A percentile compares a stretch with the other conserved stretches of the same genome.
These are phyloP conservation scores for Colletotrichum sp. DNA, from an alignment of 2,329 filamentous ascomycete species.

Conservation along the genomic window DNA sequence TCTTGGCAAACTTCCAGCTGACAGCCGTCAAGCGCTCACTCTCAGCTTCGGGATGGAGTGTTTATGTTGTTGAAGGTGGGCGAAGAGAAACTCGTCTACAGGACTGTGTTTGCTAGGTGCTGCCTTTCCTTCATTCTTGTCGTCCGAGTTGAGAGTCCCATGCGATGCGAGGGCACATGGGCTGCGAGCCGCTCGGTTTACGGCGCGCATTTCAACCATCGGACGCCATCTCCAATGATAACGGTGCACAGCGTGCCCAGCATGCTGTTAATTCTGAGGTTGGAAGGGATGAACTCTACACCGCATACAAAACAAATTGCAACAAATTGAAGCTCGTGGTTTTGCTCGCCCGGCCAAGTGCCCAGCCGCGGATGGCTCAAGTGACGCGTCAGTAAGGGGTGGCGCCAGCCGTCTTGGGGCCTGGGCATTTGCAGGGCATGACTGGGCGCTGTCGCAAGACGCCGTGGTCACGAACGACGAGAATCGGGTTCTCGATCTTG, in stretches of 20 bases:
- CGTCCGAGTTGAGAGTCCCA: no score
- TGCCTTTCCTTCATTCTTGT: not conserved
- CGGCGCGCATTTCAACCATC: not conserved
- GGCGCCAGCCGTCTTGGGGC: not conserved
- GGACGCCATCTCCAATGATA: not conserved
- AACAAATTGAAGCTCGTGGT: not conserved
- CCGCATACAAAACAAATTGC: not conserved
- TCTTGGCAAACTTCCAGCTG: not conserved
- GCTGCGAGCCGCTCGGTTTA: not conserved
- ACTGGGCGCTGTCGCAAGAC: not conserved
- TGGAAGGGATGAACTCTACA: not conserved
- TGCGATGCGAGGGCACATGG: not conserved
- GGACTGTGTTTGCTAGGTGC: not conserved
- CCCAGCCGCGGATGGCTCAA: not conserved
- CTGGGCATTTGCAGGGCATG: not conserved
- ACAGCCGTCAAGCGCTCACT: not conserved
- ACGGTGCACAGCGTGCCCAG: not conserved
- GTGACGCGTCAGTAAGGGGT: conserved; percentile 2
- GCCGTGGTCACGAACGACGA: not conserved
- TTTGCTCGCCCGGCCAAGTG: not conserved
- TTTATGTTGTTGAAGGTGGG: not conserved
- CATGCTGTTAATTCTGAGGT: not conserved
- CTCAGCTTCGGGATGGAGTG: not conserved
- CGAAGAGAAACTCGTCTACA: not conserved
- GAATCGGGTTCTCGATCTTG: not conserved